These are phyloP conservation scores for Paramecium sexaurelia DNA, from an alignment of 73 alveolate genomes.

Conservation along the genomic window DNA sequence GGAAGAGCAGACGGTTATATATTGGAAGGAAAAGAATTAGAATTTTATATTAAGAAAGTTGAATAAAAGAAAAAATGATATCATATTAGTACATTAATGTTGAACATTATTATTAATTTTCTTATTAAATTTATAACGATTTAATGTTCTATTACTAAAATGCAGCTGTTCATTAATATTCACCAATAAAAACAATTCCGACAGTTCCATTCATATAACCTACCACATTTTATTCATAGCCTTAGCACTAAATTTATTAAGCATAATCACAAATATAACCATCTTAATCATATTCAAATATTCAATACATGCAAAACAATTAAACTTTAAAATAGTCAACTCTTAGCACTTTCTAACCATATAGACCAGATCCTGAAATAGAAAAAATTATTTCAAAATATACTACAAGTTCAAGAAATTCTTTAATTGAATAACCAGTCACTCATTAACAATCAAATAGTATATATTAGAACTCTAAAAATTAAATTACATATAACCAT, in stretches of 20 bases:
- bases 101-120: not conserved
- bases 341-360: not conserved
- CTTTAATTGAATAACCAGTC: not conserved
- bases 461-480: not conserved
- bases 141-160: not conserved
- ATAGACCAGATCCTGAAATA: constrained; percentile 32
- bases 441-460: constrained; percentile 26
- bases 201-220: not conserved
- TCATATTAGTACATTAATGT: constrained; percentile 8
- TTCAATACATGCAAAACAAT: not conserved
- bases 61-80: constrained; percentile 68
- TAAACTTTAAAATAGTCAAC: not conserved
- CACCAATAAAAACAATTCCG: not conserved
- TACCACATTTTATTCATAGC: not conserved
- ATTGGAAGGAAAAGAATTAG: constrained; percentile 97
- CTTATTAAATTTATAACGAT: not conserved
- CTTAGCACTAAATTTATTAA: not conserved
- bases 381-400: constrained; percentile 5
- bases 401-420: not conserved
- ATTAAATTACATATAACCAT: not conserved
- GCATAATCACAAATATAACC: not conserved
- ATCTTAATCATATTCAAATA: not conserved
- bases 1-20: constrained; percentile 99
- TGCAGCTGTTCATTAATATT: not conserved
- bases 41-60: constrained; percentile 90